phyloP scores from a whole-genome alignment of 2,329 filamentous ascomycete genomes.

The Xylaria sp. region DNA sequence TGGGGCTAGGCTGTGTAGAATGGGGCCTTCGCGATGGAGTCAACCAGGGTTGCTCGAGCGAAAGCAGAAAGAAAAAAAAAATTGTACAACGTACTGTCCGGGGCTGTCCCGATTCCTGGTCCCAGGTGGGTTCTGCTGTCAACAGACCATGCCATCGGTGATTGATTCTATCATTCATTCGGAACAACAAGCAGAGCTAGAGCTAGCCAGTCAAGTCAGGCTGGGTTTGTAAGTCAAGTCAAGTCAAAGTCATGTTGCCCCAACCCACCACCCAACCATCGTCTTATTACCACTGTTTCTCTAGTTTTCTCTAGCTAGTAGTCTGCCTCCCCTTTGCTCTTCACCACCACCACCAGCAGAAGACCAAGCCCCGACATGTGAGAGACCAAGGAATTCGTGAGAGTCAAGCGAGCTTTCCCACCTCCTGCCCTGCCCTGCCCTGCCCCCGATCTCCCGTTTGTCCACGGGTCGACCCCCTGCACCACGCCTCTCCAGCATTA shows the following conservation, averaged over 20 bases:
- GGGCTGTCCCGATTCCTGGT: constrained; percentile 33
- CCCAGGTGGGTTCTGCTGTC: constrained; percentile 26
- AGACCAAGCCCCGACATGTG: constrained; percentile 15
- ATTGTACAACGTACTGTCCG: constrained; percentile 26
- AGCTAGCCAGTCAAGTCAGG: constrained; percentile 11
- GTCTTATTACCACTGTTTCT: constrained; percentile 22
- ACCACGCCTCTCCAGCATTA: constrained; percentile 46
- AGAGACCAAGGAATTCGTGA: constrained; percentile 24
- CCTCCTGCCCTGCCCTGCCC: constrained; percentile 16
- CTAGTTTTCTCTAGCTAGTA: neutral
- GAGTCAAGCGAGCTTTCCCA: constrained; percentile 31
- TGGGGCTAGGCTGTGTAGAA: constrained; percentile 35
- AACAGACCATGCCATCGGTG: constrained; percentile 26
- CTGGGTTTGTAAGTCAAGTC: constrained; percentile 11
- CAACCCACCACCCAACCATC: constrained; percentile 36
- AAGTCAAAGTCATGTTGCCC: neutral
- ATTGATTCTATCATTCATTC: constrained; percentile 19
- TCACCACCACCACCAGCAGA: constrained; percentile 10
- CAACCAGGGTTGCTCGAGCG: constrained; percentile 24
- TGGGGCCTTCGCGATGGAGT: constrained; percentile 20
- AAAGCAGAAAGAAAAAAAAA: constrained; percentile 21
- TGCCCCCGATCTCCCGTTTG: constrained; percentile 31
- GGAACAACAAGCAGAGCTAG: constrained; percentile 12
- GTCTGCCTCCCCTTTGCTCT: constrained; percentile 10
- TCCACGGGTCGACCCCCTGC: constrained; percentile 34